A percentile compares a stretch with the other conserved stretches of the same genome.
phyloP scores from a whole-genome alignment of 305 asterid species.

The Salvia sclarea region DNA sequence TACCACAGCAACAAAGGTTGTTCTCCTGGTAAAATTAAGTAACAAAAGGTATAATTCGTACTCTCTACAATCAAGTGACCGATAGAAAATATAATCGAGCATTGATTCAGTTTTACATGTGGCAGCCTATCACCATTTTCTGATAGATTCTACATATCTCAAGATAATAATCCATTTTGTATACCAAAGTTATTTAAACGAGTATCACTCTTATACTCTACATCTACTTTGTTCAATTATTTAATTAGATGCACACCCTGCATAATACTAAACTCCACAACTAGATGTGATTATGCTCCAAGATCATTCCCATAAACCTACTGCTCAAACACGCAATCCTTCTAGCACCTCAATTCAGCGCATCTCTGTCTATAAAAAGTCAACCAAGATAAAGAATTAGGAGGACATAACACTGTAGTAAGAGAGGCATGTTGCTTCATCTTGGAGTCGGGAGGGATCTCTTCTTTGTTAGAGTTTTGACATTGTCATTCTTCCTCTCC shows the following conservation, averaged over 20 bases:
- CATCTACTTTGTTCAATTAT: background rate
- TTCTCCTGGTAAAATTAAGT: too few relatives aligned
- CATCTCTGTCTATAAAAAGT: background rate
- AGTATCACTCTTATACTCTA: background rate
- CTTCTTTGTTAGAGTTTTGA: background rate
- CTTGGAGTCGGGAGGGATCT: background rate
- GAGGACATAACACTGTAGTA: background rate
- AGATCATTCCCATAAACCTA: background rate
- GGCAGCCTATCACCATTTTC: background rate
- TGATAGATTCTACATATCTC: background rate
- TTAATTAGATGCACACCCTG: background rate
- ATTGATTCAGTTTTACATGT: background rate
- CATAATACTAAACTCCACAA: background rate
- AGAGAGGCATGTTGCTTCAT: background rate
- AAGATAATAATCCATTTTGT: background rate
- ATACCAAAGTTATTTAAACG: background rate
- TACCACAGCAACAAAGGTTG: background rate
- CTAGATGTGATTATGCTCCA: background rate
- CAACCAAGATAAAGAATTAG: background rate
- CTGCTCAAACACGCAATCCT: slow-evolving; percentile 4
- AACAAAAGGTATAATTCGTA: too few relatives aligned
- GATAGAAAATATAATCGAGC: background rate
- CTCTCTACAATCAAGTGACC: too few relatives aligned
- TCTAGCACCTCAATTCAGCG: background rate
- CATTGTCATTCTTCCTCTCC: background rate